phyloP scores from a whole-genome alignment of 169 alveolate genomes.

The Plasmodium knowlesi region DNA sequence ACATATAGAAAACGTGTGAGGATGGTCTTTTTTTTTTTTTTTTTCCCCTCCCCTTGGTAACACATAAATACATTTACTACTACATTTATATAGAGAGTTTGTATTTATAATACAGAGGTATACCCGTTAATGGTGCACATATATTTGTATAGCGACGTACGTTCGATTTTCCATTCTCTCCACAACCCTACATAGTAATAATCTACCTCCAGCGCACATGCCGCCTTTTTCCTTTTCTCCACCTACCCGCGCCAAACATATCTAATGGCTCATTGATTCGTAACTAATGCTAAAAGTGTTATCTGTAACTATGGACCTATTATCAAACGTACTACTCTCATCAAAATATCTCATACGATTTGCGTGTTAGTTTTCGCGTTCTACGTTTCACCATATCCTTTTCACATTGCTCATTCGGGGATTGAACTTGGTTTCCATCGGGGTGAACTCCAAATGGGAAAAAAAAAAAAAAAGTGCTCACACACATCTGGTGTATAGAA shows the following conservation, averaged over 20 bases:
- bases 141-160: background rate
- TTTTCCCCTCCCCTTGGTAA: background rate
- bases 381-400: background rate
- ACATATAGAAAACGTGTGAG: no score
- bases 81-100: background rate
- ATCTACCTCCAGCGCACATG: background rate
- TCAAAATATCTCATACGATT: background rate
- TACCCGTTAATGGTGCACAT: background rate
- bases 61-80: background rate
- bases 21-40: no score
- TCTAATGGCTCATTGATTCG: background rate
- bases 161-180: background rate
- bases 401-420: background rate
- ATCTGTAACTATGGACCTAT: background rate
- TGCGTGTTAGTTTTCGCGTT: background rate
- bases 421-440: background rate
- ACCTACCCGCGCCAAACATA: background rate
- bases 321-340: background rate
- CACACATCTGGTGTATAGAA: background rate
- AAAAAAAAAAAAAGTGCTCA: background rate
- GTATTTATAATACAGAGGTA: background rate
- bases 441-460: conserved; percentile 2
- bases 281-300: background rate
- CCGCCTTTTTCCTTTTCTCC: background rate
- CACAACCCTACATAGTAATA: background rate